Evolutionary conservation across 495 filamentous ascomycete species (phyloP).

Genomic region (Podospora appendiculata): DNA sequence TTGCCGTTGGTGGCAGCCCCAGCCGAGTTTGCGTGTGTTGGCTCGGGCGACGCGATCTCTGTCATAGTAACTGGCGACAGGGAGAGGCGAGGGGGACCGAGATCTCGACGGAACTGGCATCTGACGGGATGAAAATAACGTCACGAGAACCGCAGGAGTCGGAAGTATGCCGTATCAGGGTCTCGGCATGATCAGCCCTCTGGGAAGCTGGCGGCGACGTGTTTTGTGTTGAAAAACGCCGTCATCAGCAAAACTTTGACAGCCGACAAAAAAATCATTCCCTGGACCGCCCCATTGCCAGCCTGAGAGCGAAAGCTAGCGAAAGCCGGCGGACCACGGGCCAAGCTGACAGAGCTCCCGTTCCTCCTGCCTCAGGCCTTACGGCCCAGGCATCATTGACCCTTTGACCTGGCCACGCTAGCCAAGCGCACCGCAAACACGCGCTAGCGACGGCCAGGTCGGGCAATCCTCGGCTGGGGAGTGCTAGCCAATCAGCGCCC

Average conservation of each 20-base stretch:
- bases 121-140: slow-evolving; percentile 50
- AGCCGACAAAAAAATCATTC: slow-evolving; percentile 22
- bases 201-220: slow-evolving; percentile 30
- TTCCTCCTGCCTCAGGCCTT: slow-evolving; percentile 15
- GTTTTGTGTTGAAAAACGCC: slow-evolving; percentile 26
- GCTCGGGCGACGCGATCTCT: slow-evolving; percentile 42
- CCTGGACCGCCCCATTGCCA: slow-evolving; percentile 7
- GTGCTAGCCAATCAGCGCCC: slow-evolving; percentile 11
- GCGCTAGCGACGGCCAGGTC: background rate
- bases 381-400: background rate
- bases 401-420: background rate
- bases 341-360: background rate
- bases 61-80: slow-evolving; percentile 41
- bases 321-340: slow-evolving; percentile 1
- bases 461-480: slow-evolving; percentile 3
- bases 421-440: background rate
- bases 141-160: slow-evolving; percentile 53
- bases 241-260: slow-evolving; percentile 41
- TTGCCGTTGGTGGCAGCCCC: slow-evolving; percentile 22
- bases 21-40: slow-evolving; percentile 27
- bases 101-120: slow-evolving; percentile 60
- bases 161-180: slow-evolving; percentile 43
- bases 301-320: slow-evolving; percentile 19
- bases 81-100: slow-evolving; percentile 39
- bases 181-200: slow-evolving; percentile 55